These are phyloP conservation scores for Corymbia citriodora DNA, from an alignment of 441 rosid genomes.

Conservation along the genomic window DNA sequence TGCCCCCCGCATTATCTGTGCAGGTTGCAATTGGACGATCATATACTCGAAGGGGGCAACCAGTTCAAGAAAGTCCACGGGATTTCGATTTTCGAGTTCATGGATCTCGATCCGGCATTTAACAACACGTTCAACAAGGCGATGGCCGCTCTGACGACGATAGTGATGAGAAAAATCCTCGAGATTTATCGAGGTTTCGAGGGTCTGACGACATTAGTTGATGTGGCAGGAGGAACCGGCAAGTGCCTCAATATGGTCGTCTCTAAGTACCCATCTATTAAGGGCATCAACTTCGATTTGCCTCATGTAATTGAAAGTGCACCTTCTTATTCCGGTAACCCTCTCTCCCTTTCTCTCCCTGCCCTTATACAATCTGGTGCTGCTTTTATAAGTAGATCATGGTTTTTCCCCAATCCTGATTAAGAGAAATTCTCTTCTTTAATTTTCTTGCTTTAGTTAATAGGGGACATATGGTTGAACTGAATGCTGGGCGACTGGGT, in stretches of 20 bases:
- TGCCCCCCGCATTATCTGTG: neutral
- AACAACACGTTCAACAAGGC: conserved; percentile 27
- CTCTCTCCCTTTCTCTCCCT: no score
- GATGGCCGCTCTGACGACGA: conserved; percentile 11
- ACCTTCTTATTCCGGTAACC: conserved; percentile 11
- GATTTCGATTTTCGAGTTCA: conserved; percentile 6
- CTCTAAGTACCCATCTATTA: conserved; percentile 14
- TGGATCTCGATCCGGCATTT: conserved; percentile 18
- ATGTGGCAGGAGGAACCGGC: conserved; percentile 21
- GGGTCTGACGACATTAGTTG: conserved; percentile 6
- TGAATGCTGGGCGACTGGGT: neutral
- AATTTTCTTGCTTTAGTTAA: neutral
- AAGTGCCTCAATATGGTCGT: conserved; percentile 14
- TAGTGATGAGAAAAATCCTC: conserved; percentile 12
- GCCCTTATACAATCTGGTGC: no score
- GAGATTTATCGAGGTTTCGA: conserved; percentile 15
- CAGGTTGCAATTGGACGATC: neutral
- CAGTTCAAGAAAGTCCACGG: conserved; percentile 5
- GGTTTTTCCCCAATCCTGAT: neutral
- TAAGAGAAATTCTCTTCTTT: neutral
- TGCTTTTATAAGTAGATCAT: no score
- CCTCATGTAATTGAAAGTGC: conserved; percentile 13
- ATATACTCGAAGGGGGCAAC: neutral
- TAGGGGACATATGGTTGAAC: neutral
- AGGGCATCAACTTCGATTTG: conserved; percentile 16